Evolutionary conservation across 2,329 filamentous ascomycete species (phyloP), one percentile per base, ranked within the genome.

Genomic region (Hypoxylon sp.): DNA sequence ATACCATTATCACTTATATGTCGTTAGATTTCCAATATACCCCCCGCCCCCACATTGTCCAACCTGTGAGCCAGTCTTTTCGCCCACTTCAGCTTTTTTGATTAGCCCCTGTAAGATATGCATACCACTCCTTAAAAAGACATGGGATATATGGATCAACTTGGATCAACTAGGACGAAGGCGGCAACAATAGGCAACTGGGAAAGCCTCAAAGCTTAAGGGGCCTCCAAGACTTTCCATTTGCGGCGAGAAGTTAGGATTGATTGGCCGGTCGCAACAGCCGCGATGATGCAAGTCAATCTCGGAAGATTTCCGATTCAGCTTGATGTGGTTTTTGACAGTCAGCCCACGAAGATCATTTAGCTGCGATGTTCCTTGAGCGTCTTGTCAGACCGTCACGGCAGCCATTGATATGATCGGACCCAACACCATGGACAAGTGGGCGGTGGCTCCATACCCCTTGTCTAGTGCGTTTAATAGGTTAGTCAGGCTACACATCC

Each of bases 191-290:
- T 52, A 55, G 41, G 50, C 45, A 55, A 51, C 36, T 32, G 28
- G 36, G 38, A 49, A 50, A 55, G 49, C 58, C 36, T 49, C 32
- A 43, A 49, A 21, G 48, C 30, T 43, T 36, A 48, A 48, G 34
- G 52, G 17, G 19, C 32, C 28, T 43, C 36, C 11, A 61, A 51
- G 49, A 65, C 72, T 75, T 76, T 28, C 74, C 73, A 72, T 71
- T 75, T 75, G 67, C 64, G 70, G 74, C 58, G 65, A 65, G 28
- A 57, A 57, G 65, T 53, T 36, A 30, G 53, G 56, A 74, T 61
- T 75, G 75, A 75, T 76, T 76, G 74, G 75, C 70, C 66, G 13
- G 68, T 63, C 60, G 55, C 68, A 53, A 38, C 45, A 62, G 45
- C 52, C 51, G 57, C 66, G 41, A 38, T 64, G 58, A 67, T 66